Conservation (phyloP, 2,329 filamentous ascomycete species). For the Ophiostoma perfectum region DNA sequence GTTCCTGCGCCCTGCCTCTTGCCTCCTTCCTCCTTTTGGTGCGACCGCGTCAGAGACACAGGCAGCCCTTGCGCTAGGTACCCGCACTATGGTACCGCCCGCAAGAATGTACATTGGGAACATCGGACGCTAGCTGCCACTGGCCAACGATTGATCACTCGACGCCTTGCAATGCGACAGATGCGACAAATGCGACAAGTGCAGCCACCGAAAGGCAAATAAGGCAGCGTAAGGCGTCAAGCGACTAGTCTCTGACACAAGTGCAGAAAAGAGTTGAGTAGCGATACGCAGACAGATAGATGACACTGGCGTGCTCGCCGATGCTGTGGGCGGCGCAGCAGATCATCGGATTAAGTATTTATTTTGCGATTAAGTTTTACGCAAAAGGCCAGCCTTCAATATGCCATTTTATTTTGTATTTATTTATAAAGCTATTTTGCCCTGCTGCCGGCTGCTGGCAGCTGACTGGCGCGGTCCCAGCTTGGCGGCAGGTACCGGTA, state of each 20-base stretch:
- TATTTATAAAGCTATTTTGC: neutral
- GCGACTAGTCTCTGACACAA: neutral
- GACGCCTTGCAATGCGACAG: neutral
- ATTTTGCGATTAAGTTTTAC: neutral
- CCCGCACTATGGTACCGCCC: neutral
- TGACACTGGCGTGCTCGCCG: constrained; percentile 4
- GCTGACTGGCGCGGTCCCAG: constrained; percentile 6
- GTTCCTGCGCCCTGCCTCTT: constrained; percentile 16
- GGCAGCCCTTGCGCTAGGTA: neutral
- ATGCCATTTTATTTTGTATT: neutral
- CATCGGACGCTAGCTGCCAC: neutral
- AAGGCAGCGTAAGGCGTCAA: neutral
- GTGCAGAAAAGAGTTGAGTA: neutral
- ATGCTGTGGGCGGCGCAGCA: neutral
- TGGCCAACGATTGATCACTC: neutral
- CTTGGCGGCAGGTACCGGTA: constrained; percentile 3
- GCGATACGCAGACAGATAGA: constrained; percentile 1
- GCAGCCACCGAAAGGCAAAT: neutral
- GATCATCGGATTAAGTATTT: constrained; percentile 1
- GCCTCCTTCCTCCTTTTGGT: constrained; percentile 9
- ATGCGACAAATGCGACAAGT: neutral
- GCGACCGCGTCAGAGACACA: constrained; percentile 1
- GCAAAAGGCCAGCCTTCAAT: neutral
- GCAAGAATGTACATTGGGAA: neutral
- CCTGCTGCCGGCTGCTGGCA: constrained; percentile 9